Base-by-base conservation (phyloP, 164 flowering plant species). In the Kingdonia uniflora region DNA sequence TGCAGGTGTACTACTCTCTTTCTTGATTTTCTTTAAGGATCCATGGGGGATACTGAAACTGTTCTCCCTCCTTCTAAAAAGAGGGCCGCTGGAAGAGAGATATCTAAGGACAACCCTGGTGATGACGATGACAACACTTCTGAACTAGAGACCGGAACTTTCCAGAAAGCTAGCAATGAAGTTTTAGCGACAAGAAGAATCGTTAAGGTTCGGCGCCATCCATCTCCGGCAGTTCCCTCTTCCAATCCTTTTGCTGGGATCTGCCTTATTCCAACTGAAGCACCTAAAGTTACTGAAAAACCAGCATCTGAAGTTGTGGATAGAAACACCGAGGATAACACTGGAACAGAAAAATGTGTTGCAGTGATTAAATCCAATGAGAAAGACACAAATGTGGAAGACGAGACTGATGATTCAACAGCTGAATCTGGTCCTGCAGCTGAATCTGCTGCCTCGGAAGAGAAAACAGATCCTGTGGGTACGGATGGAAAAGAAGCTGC, bases 121-220 rank as follows among this genome's bases (percentile, higher is more conserved):
- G 98, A 87, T 66, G 98, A 87, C 51, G 83, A 87, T 11, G 85
- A 80, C 52, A 86, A 79, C 58, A 51, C 68, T 56, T 50, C 71
- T 40, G 95, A 82, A 53, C 80, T 44, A 59, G 95, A 82, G 67
- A 51, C 61, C 26, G 95, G 95, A 51, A 81, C 92, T 48, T 92
- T 92, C 70, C 70, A 88, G 72, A 81, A 50, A 73, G 99, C 95
- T 25, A 86, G 83, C 61, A 85, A 88, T 26, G 97, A 92, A 54
- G 95, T 92, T 29, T 56, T 92, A 66, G 96, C 99, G 20, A 53
- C 66, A 16, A 74, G 99, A 73, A 84, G 82, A 73, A 88, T 92
- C 35, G 94, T 92, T 58, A 92, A 81, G 75, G 89, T 85, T 58
- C 87, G 88, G 42, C 83, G 95, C 22, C 58, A 59, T 1, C 77